Conservation (phyloP, 2,329 filamentous ascomycete species). For the Cephalotrichum gorgonifer region DNA sequence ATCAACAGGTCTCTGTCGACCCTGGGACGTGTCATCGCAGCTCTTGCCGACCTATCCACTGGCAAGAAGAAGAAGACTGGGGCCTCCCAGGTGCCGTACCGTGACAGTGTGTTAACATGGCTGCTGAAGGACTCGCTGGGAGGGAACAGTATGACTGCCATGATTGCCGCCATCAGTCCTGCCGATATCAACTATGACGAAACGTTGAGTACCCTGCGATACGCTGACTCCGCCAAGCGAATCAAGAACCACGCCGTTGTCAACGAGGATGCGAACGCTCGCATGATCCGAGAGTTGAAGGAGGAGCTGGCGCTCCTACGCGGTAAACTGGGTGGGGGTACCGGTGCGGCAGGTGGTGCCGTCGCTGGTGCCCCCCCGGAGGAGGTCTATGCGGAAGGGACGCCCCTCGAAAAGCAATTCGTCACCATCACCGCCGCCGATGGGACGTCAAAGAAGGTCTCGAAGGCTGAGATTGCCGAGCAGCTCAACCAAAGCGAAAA, state of each 20-base stretch:
- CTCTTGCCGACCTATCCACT: constrained; percentile 80
- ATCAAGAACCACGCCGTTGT: constrained; percentile 99
- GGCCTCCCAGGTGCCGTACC: constrained; percentile 74
- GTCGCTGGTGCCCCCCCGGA: constrained; percentile 46
- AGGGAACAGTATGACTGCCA: constrained; percentile 98
- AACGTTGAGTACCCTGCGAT: constrained; percentile 87
- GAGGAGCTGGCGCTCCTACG: constrained; percentile 82
- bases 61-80: constrained; percentile 68
- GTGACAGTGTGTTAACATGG: constrained; percentile 96
- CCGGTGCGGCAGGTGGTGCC: constrained; percentile 28
- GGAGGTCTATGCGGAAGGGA: constrained; percentile 84
- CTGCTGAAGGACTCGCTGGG: constrained; percentile 91
- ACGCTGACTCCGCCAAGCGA: constrained; percentile 93
- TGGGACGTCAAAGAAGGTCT: constrained; percentile 85
- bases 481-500: constrained; percentile 96
- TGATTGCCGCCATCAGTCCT: constrained; percentile 98
- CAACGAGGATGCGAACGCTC: constrained; percentile 96
- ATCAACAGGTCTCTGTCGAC: constrained; percentile 97
- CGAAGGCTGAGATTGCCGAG: constrained; percentile 95
- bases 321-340: constrained; percentile 65
- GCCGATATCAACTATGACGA: constrained; percentile 99
- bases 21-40: constrained; percentile 92
- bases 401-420: constrained; percentile 88
- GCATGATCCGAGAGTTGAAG: constrained; percentile 97
- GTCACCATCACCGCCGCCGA: constrained; percentile 85